Conservation (phyloP, 2,329 filamentous ascomycete species). For the Penicillium sp. region DNA sequence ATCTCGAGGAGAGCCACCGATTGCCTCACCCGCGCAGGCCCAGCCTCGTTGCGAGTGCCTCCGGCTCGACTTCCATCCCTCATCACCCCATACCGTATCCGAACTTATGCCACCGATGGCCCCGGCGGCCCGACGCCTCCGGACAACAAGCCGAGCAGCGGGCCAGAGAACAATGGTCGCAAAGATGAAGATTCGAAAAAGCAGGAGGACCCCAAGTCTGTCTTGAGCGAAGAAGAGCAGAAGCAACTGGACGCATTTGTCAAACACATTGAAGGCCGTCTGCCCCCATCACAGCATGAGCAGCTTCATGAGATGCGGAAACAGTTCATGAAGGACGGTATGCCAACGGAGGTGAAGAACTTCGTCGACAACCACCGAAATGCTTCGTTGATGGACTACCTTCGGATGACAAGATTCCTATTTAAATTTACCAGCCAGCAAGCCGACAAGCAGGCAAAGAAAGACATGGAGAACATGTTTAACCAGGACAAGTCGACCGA, state of each 20-base stretch:
- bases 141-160: constrained; percentile 42
- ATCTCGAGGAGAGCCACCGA: constrained; percentile 58
- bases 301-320: constrained; percentile 60
- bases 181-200: constrained; percentile 30
- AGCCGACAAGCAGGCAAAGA: constrained; percentile 34
- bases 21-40: constrained; percentile 51
- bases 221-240: constrained; percentile 56
- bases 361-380: constrained; percentile 57
- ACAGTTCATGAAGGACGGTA: constrained; percentile 64
- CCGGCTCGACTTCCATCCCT: constrained; percentile 40
- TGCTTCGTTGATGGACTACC: constrained; percentile 55
- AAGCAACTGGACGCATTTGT: constrained; percentile 59
- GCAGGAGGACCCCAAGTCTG: constrained; percentile 40
- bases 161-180: constrained; percentile 40
- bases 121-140: constrained; percentile 46
- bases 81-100: constrained; percentile 31
- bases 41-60: constrained; percentile 40
- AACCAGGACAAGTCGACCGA: constrained; percentile 20
- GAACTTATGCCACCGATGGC: constrained; percentile 46
- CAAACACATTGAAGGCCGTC: constrained; percentile 53
- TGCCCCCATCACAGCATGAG: constrained; percentile 62
- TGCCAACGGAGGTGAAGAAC: constrained; percentile 66
- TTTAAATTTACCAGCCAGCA: constrained; percentile 55
- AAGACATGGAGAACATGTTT: constrained; percentile 19
- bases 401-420: constrained; percentile 59